Conservation (phyloP, 345 rosid species). For the Corchorus capsularis region DNA sequence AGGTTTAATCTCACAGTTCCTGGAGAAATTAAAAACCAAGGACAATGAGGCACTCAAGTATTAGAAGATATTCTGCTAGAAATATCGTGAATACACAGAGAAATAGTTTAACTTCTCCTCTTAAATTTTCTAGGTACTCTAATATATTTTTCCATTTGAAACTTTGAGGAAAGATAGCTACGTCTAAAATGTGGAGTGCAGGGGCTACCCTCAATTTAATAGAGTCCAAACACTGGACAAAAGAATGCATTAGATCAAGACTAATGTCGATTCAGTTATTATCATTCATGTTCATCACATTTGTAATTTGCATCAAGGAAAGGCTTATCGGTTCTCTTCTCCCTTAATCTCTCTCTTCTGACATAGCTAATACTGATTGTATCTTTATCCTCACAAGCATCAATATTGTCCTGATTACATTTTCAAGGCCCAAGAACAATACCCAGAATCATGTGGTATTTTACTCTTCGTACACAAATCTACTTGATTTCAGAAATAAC, state of each 20-base stretch:
- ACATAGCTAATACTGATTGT: constrained; percentile 1
- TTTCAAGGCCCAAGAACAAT: neutral
- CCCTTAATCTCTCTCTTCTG: neutral
- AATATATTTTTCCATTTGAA: neutral
- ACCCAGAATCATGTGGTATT: neutral
- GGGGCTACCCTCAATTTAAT: neutral
- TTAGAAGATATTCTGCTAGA: neutral
- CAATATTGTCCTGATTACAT: neutral
- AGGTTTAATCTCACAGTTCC: constrained; percentile 91
- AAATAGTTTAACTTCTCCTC: neutral
- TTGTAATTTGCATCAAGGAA: neutral
- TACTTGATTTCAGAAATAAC: neutral
- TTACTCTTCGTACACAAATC: neutral
- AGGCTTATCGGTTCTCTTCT: neutral
- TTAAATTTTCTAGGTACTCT: neutral
- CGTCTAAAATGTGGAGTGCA: neutral
- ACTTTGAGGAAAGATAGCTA: neutral
- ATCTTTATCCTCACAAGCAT: neutral
- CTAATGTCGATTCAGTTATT: neutral
- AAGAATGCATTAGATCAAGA: neutral
- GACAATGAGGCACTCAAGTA: neutral
- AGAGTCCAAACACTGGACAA: neutral
- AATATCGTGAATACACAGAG: neutral
- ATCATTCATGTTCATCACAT: neutral
- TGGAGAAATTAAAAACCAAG: constrained; percentile 25